A percentile compares a stretch with the other conserved stretches of the same genome.
Conservation (phyloP, 345 rosid species). For the Syzygium grande region DNA sequence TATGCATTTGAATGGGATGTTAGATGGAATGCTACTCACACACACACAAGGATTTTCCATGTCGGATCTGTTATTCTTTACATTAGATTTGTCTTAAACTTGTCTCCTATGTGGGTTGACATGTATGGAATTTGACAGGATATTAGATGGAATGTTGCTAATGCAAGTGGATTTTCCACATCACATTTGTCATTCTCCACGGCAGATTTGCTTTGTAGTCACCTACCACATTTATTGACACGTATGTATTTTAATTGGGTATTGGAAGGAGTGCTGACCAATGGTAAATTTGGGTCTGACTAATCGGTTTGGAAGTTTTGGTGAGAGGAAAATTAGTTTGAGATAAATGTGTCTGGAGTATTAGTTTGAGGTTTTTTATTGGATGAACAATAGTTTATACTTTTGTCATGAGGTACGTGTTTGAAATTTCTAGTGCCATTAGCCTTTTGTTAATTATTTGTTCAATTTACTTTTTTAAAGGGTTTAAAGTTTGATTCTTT, state of each 20-base stretch:
- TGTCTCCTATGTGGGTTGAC: neutral
- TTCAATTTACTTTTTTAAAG: neutral
- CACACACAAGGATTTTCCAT: neutral
- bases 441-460: neutral
- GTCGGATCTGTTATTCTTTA: neutral
- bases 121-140: neutral
- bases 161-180: neutral
- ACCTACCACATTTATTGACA: neutral
- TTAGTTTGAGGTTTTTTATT: neutral
- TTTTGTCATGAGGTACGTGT: neutral
- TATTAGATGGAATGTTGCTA: neutral
- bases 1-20: neutral
- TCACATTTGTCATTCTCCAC: rapidly evolving
- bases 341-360: neutral
- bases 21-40: neutral
- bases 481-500: neutral
- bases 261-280: neutral
- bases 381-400: neutral
- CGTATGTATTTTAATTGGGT: rapidly evolving
- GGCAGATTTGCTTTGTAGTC: neutral
- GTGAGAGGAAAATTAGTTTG: neutral
- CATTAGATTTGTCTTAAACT: neutral
- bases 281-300: neutral
- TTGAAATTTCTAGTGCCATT: neutral
- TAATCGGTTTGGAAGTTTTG: neutral